Evolutionary conservation across 129 eudicot species (phyloP).

Genomic region (Cynara cardunculus): DNA sequence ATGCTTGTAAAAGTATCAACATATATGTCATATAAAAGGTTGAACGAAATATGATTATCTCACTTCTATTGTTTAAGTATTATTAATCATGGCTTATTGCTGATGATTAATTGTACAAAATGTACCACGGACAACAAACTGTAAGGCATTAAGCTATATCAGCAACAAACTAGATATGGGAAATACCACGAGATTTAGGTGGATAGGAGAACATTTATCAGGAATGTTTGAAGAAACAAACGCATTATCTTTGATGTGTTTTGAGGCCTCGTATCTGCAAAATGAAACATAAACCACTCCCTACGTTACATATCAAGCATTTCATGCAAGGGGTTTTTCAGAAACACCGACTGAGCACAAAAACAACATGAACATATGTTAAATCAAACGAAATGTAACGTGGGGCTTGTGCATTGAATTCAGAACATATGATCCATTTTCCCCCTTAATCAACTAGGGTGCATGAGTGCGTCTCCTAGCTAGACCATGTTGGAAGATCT

Average conservation of each 20-base stretch:
- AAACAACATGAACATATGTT: slow-evolving; percentile 1
- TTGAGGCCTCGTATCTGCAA: slow-evolving; percentile 64
- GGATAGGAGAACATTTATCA: slow-evolving; percentile 84
- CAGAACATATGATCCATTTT: background rate
- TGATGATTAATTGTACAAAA: background rate
- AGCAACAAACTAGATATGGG: slow-evolving; percentile 14
- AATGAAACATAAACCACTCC: background rate
- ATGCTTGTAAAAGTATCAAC: background rate
- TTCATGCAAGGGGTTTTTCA: background rate
- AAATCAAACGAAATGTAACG: background rate
- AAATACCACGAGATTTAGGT: slow-evolving; percentile 88
- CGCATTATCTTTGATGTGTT: slow-evolving; percentile 43
- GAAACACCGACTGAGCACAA: background rate
- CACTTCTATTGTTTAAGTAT: background rate
- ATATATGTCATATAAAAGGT: background rate
- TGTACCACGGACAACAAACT: background rate
- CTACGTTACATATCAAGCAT: slow-evolving; percentile 1
- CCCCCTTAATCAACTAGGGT: background rate
- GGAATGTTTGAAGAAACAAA: slow-evolving; percentile 56
- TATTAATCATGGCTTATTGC: background rate
- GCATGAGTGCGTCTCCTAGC: background rate
- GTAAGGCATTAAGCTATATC: background rate
- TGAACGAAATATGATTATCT: background rate
- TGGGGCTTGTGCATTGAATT: background rate
- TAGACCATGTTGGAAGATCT: background rate